These are phyloP conservation scores for Calonectria pteridis DNA, from an alignment of 2,329 filamentous ascomycete species.

Conservation along the genomic window DNA sequence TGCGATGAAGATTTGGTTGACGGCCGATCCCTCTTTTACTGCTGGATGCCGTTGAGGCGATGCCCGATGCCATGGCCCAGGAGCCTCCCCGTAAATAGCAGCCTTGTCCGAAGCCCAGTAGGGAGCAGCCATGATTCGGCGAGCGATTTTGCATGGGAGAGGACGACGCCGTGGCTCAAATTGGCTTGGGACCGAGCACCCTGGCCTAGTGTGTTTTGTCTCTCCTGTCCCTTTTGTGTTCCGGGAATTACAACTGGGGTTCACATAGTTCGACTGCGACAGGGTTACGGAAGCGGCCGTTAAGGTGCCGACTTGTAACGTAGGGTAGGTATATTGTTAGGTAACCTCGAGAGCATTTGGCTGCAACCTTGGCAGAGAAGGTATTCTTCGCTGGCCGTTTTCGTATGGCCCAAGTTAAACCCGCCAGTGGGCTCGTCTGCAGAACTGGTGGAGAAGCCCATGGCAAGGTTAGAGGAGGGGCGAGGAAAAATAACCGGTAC, in stretches of 20 bases:
- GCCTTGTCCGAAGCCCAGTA: conserved; percentile 7
- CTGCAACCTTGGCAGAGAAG: not conserved
- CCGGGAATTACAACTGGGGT: conserved; percentile 14
- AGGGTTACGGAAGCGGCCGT: conserved; percentile 5
- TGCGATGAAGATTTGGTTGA: not conserved
- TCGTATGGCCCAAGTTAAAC: not conserved
- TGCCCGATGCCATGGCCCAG: conserved; percentile 6
- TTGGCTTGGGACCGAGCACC: conserved; percentile 33
- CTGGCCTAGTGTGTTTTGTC: conserved; percentile 34
- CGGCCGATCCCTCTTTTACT: conserved; percentile 9
- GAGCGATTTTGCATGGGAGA: conserved; percentile 9
- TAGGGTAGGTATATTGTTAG: too few relatives aligned
- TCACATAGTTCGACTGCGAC: not conserved
- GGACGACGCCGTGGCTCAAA: conserved; percentile 33
- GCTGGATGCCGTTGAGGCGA: not conserved
- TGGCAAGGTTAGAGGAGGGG: not conserved
- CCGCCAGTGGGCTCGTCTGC: not conserved
- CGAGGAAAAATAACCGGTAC: not conserved
- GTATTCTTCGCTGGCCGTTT: not conserved
- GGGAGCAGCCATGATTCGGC: conserved; percentile 1
- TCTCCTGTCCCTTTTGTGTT: conserved; percentile 10
- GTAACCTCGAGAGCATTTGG: not conserved
- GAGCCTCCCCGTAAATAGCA: conserved; percentile 13
- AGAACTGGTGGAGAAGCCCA: conserved; percentile 11
- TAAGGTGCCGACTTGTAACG: not conserved